Base-by-base conservation (phyloP, 768 basidiomycete species). In the Albatrellus ellisii region DNA sequence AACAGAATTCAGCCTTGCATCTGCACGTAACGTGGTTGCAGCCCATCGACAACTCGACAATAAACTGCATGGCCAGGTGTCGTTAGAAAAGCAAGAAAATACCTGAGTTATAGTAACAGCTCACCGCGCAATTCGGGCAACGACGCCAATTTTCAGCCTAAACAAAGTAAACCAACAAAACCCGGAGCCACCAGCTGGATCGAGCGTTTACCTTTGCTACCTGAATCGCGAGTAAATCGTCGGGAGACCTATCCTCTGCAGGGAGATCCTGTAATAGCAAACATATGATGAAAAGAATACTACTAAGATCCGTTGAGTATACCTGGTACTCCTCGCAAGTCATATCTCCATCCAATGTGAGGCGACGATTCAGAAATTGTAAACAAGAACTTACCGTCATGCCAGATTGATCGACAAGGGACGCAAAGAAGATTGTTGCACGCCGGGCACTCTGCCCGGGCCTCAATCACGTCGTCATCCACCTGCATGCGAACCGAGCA, bases 1-100 rank as follows among this genome's bases (percentile, higher is more conserved):
- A 65, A 47, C 66, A 66, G 46, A 68, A 68, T 43, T 66, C 56
- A 20, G 59, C 59, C 12, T 60, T 57, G 52, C 64, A 66, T 29
- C 58, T 47, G 50, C 64, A 67, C 2, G 59, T 63, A 52, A 66
- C 64, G 46, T 67, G 64, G 51, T 62, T 62, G 46, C 64, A 66
- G 0, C 64, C 66, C 28, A 47, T 22, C 1, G 48, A 31, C 15
- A 61, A 51, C 44, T 61, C 60, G 40, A 61, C 56, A 27, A 61
- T 51, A 26, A 49, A 47, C 50, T 54, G 25, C n/a, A n/a, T 43
- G 37, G n/a, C 38, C 11, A 31, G n/a, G 17, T 17, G n/a, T 36
- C 4, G 36, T 26, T 26, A 12, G 28, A 18, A 10, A 22, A 4
- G 2, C 14, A 22, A 1, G 18, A 10, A 26, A 24, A 10, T 14